These are phyloP conservation scores for Cenococcum geophilum DNA, from an alignment of 495 filamentous ascomycete genomes.

Conservation along the genomic window DNA sequence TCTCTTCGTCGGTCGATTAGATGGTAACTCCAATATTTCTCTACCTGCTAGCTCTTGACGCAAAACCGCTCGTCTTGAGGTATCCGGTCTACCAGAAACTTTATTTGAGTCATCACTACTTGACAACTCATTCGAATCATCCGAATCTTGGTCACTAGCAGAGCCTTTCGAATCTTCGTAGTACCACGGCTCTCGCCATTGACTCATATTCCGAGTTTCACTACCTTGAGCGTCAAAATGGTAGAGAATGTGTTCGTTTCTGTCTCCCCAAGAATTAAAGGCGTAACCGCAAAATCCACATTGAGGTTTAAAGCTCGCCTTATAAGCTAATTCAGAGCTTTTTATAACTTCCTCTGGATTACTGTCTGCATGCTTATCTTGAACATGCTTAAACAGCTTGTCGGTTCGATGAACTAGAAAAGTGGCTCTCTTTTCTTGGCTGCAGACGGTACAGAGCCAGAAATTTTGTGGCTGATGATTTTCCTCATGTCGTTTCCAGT, in stretches of 20 bases:
- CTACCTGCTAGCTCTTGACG: too few species aligned
- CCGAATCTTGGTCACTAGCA: too few species aligned
- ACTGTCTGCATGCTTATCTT: slow-evolving; percentile 17
- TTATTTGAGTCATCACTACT: too few species aligned
- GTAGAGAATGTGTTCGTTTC: slow-evolving; percentile 20
- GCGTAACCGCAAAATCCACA: slow-evolving; percentile 16
- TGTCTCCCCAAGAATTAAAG: slow-evolving; percentile 15
- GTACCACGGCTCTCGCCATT: not conserved
- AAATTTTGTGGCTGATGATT: slow-evolving; percentile 29
- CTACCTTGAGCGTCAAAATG: slow-evolving; percentile 19
- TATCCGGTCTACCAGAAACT: too few species aligned
- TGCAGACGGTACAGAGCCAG: slow-evolving; percentile 24
- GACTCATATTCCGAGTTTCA: not conserved
- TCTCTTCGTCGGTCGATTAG: too few species aligned
- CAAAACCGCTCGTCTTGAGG: too few species aligned
- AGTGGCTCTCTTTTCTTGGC: slow-evolving; percentile 9
- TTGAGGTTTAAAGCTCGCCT: slow-evolving; percentile 12
- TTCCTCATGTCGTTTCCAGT: slow-evolving; percentile 30
- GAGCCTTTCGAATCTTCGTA: too few species aligned
- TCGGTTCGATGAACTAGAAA: slow-evolving; percentile 25
- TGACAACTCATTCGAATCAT: too few species aligned
- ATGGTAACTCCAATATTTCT: too few species aligned
- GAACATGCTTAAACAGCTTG: slow-evolving; percentile 23
- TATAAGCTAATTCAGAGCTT: slow-evolving; percentile 18
- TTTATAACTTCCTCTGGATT: slow-evolving; percentile 14